Base-by-base conservation (phyloP, 371 early-diverging fungal genomes). In the Rhizomucor miehei region DNA sequence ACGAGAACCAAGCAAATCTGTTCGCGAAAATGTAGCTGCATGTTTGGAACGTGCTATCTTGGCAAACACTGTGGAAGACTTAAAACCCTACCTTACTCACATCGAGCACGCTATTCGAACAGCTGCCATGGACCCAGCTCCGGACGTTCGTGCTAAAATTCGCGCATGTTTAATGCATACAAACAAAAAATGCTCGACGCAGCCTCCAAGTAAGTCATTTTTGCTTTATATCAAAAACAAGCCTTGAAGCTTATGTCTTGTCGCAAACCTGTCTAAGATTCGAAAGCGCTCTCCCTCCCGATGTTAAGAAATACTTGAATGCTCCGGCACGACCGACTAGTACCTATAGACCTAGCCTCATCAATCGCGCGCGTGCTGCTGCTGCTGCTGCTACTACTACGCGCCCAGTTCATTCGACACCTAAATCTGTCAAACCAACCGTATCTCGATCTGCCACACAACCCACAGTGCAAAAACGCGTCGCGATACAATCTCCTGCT, bases 51-150 rank as follows among this genome's bases (percentile, higher is more conserved):
- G 41, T 34, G 59, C 65, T 47, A 63, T 82, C 44, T 62, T 74
- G 44, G 68, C 54, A 25, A 77, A 70, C 49, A 48, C 66, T 38
- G 34, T 59, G 3, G 65, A 64, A 9, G 73, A 69, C 50, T 59
- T 79, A n/a, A 58, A 64, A 43, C 60, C 62, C 10, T 66, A 66
- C 52, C 46, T 69, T 6, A 37, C 44, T 21, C 51, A 62, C 23
- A 65, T 79, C 58, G 76, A 80, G 52, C 66, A 63, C 29, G 69
- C 71, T 41, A 65, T 82, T 23, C 63, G 67, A 23, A 61, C 69
- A 23, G 72, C 73, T 39, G 77, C 77, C 14, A 65, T 71, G 13
- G 80, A 82, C 55, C 64, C 80, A 2, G 60, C 77, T 4, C 71
- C 80, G 6, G 79, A 79, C 46, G 83, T 82, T 14, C 62, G 83